Evolutionary conservation across 495 filamentous ascomycete genomes (phyloP).

Genomic region (Annulohypoxylon nitens): DNA sequence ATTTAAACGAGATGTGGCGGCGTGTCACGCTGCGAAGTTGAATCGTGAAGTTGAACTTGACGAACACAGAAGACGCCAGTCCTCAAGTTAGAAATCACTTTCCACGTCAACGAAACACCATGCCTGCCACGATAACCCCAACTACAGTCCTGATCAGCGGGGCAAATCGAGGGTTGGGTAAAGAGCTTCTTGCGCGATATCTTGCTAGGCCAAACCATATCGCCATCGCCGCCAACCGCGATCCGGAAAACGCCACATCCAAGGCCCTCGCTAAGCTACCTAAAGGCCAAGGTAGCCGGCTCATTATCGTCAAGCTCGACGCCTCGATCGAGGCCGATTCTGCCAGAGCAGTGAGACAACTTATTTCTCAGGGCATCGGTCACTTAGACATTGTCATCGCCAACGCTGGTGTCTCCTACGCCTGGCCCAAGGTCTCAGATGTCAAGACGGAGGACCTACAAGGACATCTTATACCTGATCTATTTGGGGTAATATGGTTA

Average conservation of each 20-base stretch:
- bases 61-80: background rate
- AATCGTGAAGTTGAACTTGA: background rate
- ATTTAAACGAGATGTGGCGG: background rate
- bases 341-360: constrained; percentile 30
- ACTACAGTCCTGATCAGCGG: constrained; percentile 50
- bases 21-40: background rate
- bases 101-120: constrained; percentile 7
- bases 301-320: constrained; percentile 52
- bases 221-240: constrained; percentile 53
- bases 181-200: constrained; percentile 42
- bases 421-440: constrained; percentile 52
- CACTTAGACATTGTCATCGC: constrained; percentile 52
- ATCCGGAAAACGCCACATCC: constrained; percentile 43
- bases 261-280: constrained; percentile 46
- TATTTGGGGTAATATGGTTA: constrained; percentile 50
- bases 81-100: background rate
- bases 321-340: constrained; percentile 39
- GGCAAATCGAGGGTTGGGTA: constrained; percentile 51
- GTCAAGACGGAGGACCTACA: constrained; percentile 47
- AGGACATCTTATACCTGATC: constrained; percentile 49
- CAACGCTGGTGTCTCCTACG: constrained; percentile 49
- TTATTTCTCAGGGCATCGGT: constrained; percentile 43
- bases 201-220: constrained; percentile 48
- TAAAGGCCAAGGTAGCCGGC: constrained; percentile 28
- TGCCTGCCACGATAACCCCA: constrained; percentile 22